A percentile compares a stretch with the other conserved stretches of the same genome.
These are phyloP conservation scores for Bipolaris cookei DNA, from an alignment of 2,329 filamentous ascomycete genomes.

Conservation along the genomic window DNA sequence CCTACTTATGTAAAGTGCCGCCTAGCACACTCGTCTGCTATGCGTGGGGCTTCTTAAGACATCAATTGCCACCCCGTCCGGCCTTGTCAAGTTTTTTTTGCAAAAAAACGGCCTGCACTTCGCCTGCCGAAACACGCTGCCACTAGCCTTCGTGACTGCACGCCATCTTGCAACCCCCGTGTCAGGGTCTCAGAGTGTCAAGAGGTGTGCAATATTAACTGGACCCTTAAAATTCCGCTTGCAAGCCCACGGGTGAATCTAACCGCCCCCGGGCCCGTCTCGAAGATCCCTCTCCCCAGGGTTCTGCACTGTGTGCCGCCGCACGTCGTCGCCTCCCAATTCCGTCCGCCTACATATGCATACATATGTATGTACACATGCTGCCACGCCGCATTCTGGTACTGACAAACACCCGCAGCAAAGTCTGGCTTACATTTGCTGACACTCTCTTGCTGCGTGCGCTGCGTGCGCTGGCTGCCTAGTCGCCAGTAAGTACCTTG, in stretches of 20 bases:
- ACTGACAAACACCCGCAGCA: constrained; percentile 21
- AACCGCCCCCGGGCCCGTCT: constrained; percentile 15
- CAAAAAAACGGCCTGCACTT: background rate
- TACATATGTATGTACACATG: background rate
- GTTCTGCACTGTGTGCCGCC: constrained; percentile 22
- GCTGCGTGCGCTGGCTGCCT: constrained; percentile 4
- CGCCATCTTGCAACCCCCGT: background rate
- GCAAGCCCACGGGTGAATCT: constrained; percentile 23
- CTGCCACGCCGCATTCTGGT: constrained; percentile 19
- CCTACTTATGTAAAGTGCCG: constrained; percentile 16
- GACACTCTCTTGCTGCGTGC: constrained; percentile 3
- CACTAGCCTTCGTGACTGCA: background rate
- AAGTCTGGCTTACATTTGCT: background rate
- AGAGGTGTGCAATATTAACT: constrained; percentile 3
- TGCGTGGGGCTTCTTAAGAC: constrained; percentile 19
- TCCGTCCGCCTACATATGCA: background rate
- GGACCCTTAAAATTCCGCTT: constrained; percentile 15
- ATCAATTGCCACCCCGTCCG: constrained; percentile 18
- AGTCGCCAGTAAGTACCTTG: background rate
- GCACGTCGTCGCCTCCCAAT: constrained; percentile 16
- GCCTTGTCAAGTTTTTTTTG: constrained; percentile 1
- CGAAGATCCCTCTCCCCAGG: constrained; percentile 24
- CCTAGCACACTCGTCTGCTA: constrained; percentile 15
- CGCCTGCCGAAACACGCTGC: constrained; percentile 1
- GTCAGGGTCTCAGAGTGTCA: constrained; percentile 8